Conservation (phyloP, 1,139 yeast species). For the Yamadazyma buinensis region DNA sequence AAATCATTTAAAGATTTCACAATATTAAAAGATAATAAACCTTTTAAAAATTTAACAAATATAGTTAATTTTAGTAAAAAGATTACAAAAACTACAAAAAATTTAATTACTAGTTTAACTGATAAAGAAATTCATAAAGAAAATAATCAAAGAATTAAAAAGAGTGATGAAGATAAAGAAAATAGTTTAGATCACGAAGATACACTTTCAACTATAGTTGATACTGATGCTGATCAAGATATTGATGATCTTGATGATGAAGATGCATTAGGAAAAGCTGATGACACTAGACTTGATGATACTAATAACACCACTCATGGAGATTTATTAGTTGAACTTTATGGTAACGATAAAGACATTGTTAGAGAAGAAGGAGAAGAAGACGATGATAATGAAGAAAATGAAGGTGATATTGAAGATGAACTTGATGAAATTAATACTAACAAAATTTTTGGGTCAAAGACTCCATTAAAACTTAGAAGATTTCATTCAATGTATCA, state of each 20-base stretch:
- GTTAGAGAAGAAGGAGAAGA: not conserved
- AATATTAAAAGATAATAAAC: constrained; percentile 6
- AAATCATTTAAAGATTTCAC: constrained; percentile 5
- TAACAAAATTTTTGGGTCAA: constrained; percentile 1
- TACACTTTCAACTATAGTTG: constrained; percentile 14
- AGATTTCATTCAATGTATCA: constrained; percentile 69
- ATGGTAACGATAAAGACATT: not conserved
- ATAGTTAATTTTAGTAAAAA: constrained; percentile 17
- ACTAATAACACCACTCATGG: constrained; percentile 8
- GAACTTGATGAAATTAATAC: not conserved
- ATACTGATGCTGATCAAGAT: constrained; percentile 12
- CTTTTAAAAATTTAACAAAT: constrained; percentile 27
- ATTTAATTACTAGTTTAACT: constrained; percentile 6
- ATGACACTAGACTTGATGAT: constrained; percentile 7
- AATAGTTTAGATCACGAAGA: constrained; percentile 7
- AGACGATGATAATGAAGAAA: not conserved
- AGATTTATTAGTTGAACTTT: constrained; percentile 6
- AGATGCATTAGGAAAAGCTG: not conserved
- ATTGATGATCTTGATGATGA: constrained; percentile 1
- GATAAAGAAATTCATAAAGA: no score
- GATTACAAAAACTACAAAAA: constrained; percentile 9
- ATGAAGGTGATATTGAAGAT: not conserved
- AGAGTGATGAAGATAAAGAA: constrained; percentile 11
- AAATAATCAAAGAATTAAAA: not conserved
- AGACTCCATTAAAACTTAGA: constrained; percentile 35